These are phyloP conservation scores for Gnaphalium uliginosum DNA, from an alignment of 129 eudicot species.

Conservation along the genomic window DNA sequence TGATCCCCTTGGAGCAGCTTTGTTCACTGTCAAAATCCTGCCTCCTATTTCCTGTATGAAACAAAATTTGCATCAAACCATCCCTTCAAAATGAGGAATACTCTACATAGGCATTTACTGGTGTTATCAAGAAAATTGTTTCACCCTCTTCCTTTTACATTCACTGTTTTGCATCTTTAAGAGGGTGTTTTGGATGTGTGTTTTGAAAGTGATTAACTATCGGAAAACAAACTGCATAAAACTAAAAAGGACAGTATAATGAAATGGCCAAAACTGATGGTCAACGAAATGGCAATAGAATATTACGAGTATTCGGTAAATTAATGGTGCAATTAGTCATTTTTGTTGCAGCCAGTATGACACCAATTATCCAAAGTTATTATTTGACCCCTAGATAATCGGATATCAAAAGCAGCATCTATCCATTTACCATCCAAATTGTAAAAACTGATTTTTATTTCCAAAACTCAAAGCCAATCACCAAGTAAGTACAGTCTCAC, in stretches of 20 bases:
- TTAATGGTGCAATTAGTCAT: not conserved
- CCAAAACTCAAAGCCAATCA: not conserved
- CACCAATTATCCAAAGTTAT: not conserved
- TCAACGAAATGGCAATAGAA: not conserved
- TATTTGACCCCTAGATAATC: not conserved
- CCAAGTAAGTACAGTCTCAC: not conserved
- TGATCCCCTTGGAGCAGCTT: not conserved
- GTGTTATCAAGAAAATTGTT: not conserved
- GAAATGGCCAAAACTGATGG: not conserved
- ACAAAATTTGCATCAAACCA: not conserved
- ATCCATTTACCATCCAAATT: not conserved
- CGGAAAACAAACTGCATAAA: not conserved
- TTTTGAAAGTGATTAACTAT: not conserved
- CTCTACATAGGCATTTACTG: not conserved
- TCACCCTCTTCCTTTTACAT: not conserved
- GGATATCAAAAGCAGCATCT: not conserved
- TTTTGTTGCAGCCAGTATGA: not conserved
- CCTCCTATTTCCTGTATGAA: constrained; percentile 1
- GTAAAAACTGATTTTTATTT: too few species aligned
- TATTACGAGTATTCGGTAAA: not conserved
- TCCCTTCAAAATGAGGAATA: not conserved
- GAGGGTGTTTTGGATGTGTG: not conserved
- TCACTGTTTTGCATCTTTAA: not conserved
- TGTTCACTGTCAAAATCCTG: constrained; percentile 3
- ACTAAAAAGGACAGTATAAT: not conserved